Evolutionary conservation across 2,329 filamentous ascomycete genomes (phyloP).

Genomic region (Pseudopithomyces chartarum): DNA sequence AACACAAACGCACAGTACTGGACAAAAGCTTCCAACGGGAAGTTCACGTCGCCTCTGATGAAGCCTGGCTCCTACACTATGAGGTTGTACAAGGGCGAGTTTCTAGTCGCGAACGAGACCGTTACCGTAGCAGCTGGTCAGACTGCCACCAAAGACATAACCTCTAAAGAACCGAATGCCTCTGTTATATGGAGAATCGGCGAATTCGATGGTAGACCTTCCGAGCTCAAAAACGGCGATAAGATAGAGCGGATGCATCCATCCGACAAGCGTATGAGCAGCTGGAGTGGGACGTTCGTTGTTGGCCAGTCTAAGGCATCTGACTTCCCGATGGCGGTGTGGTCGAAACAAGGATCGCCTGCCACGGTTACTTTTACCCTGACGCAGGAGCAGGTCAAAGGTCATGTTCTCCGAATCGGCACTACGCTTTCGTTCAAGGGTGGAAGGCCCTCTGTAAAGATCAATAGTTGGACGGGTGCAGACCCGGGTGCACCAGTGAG

Average conservation of each 20-base stretch:
- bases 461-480: constrained; percentile 26
- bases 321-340: constrained; percentile 29
- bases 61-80: constrained; percentile 26
- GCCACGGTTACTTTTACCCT: constrained; percentile 24
- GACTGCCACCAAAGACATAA: constrained; percentile 22
- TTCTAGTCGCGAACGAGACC: constrained; percentile 21
- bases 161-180: constrained; percentile 20
- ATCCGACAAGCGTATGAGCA: constrained; percentile 23
- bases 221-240: constrained; percentile 31
- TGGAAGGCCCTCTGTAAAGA: constrained; percentile 25
- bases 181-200: constrained; percentile 27
- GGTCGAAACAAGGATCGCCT: constrained; percentile 22
- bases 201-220: constrained; percentile 27
- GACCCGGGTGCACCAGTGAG: constrained; percentile 30
- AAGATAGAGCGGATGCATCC: constrained; percentile 32
- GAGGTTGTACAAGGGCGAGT: constrained; percentile 28
- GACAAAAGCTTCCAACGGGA: constrained; percentile 35
- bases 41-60: constrained; percentile 25
- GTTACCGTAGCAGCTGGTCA: constrained; percentile 25
- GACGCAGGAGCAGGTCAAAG: constrained; percentile 23
- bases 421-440: constrained; percentile 30
- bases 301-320: constrained; percentile 21
- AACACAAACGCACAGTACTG: constrained; percentile 67
- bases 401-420: constrained; percentile 25
- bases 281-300: constrained; percentile 20